Evolutionary conservation across 257 asterid species (phyloP), one percentile per base, ranked within the genome.

Genomic region (Coffea eugenioides): DNA sequence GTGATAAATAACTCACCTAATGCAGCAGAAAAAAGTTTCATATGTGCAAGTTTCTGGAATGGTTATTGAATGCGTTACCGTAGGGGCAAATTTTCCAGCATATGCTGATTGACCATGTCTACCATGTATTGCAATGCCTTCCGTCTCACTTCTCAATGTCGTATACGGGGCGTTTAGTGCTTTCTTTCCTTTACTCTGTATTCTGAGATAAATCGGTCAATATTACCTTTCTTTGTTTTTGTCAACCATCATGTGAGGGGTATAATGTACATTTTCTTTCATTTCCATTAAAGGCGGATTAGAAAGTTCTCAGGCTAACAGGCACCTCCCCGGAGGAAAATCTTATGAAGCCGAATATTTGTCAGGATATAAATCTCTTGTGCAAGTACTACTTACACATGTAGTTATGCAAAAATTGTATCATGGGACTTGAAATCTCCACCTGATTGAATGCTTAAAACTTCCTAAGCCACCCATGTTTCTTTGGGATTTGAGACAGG

Each of bases 11-110:
- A 39, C 41, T 39, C 41, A 39, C 41, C 41, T 39, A 45, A 8
- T 52, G 59, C 70, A 23, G 56, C 61, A 18, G 27, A 34, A 45
- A 59, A 65, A 61, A 71, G 72, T 79, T 71, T 79, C 82, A 57
- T 71, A 43, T 49, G n/a, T 59, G 57, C 31, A 52, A 73, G 67
- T 61, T 71, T 27, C 62, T 57, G 16, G 88, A 85, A 86, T 86
- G 87, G 85, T 77, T 82, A 89, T 86, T 80, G 34, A 84, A 80
- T 4, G 23, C 27, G 39, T 31, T 45, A 18, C 10, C 25, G 20
- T 1, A 12, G 12, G 31, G 14, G 23, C 67, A 54, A 54, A 34
- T 18, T 27, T 41, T 36, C 52, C 21, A 5, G 16, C 45, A 15
- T 1, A 46, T 31, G 54, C 5, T 23, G 34, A 74, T 80, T 83